Evolutionary conservation across 2,329 filamentous ascomycete genomes (phyloP), one percentile per base, ranked within the genome.

Genomic region (Epichloe baconii): DNA sequence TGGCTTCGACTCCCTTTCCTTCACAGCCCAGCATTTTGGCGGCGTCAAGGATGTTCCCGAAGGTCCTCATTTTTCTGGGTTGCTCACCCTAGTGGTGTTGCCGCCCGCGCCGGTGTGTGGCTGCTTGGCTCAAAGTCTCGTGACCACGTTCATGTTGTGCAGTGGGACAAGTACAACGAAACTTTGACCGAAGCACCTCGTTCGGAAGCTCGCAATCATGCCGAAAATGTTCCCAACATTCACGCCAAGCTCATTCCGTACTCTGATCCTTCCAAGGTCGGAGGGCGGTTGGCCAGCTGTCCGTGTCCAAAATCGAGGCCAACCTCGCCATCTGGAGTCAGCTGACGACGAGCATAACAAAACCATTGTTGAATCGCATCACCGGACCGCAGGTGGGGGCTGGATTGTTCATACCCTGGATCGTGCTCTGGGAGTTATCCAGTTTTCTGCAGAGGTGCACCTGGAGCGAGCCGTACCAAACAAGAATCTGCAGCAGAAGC

Each of bases 21-120:
- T 78, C 54, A 73, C 69, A 15, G 69, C 69, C 5, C 66, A 64
- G 41, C 63, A 70, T 21, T 77, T 82, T 56, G 65, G 66, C 7
- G 80, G 80, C 19, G 68, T 83, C 52, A 72, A 71, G 21, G 69
- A 78, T 50, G 67, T 83, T 26, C 77, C 78, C 0, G 59, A 68
- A 0, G 80, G 80, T 0, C 62, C 74, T 14, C 80, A 83, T 59
- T 75, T 83, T 67, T 82, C 52, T 83, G 79, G 78, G 71, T 76
- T 31, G 69, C 78, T 2, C 70, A 76, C 21, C 69, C 71, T 0
- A 67, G 68, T 2, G 67, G 68, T 17, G 66, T 71, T 17, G 76
- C 76, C 2, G 63, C 71, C 34, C 72, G 80, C 3, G 75, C 69
- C 50, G 80, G 78, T 5, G 80, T 76, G 59, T 83, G 79, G 79